Evolutionary conservation across 257 asterid genomes (phyloP).

Genomic region (Orobanche coerulescens): DNA sequence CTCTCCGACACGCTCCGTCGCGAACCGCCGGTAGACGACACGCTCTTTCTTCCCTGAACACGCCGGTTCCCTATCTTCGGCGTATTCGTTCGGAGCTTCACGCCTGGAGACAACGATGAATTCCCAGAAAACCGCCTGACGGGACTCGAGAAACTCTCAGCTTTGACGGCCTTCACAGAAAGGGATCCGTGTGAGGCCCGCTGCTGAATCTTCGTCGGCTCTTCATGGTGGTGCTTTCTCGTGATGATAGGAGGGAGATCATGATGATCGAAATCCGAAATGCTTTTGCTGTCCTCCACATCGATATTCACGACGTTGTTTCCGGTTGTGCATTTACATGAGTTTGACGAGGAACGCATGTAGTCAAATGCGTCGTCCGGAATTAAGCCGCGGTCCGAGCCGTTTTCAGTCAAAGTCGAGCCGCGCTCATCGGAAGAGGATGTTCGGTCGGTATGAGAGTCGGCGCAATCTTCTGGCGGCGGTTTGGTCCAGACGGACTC

Average conservation of each 20-base stretch:
- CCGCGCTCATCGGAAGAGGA: conserved; percentile 32
- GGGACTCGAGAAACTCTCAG: conserved; percentile 21
- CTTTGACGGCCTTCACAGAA: conserved; percentile 32
- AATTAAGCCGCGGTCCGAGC: conserved; percentile 23
- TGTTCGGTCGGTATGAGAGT: no score
- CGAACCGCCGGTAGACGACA: not conserved
- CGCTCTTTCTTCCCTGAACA: conserved; percentile 35
- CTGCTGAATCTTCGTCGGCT: conserved; percentile 17
- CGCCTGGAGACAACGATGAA: conserved; percentile 29
- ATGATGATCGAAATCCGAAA: conserved; percentile 26
- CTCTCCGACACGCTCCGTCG: conserved; percentile 36
- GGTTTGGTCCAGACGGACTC: conserved; percentile 31
- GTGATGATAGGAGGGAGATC: conserved; percentile 56
- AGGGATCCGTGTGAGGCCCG: conserved; percentile 24
- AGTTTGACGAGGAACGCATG: conserved; percentile 21
- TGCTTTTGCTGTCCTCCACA: not conserved
- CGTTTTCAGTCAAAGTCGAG: conserved; percentile 24
- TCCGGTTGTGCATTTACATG: conserved; percentile 25
- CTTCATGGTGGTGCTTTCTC: conserved; percentile 14
- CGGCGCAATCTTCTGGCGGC: no score
- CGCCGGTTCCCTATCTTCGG: conserved; percentile 37
- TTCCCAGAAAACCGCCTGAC: conserved; percentile 19
- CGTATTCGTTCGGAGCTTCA: conserved; percentile 44
- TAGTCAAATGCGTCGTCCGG: conserved; percentile 26
- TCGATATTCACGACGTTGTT: conserved; percentile 30